Conservation (phyloP, 2,329 filamentous ascomycete genomes). For the Mollisiaceae sp. region DNA sequence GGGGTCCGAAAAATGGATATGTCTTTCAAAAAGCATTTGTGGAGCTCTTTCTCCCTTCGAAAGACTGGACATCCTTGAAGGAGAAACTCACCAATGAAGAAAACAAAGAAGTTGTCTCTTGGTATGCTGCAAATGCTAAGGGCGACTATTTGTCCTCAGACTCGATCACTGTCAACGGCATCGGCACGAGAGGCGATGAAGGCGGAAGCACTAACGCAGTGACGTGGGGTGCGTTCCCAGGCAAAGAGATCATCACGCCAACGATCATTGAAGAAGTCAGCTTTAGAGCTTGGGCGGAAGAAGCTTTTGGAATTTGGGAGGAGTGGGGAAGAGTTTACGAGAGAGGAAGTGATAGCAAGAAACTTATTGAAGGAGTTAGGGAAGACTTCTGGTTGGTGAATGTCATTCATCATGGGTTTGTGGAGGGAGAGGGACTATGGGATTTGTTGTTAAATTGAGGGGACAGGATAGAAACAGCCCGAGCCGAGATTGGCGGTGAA, state of each 20-base stretch:
- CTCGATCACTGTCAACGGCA: slow-evolving; percentile 41
- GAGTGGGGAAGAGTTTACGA: slow-evolving; percentile 94
- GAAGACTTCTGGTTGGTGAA: slow-evolving; percentile 88
- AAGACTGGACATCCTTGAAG: slow-evolving; percentile 73
- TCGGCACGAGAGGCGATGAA: slow-evolving; percentile 10
- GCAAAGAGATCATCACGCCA: slow-evolving; percentile 94
- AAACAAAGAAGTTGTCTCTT: slow-evolving; percentile 73
- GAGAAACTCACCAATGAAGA: slow-evolving; percentile 63
- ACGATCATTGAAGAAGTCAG: slow-evolving; percentile 97
- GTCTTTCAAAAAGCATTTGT: slow-evolving; percentile 99
- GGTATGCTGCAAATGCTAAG: slow-evolving; percentile 80
- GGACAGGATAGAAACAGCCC: not conserved
- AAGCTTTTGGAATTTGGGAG: slow-evolving; percentile 93
- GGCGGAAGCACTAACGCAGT: slow-evolving; percentile 86
- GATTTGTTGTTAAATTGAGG: slow-evolving; percentile 56
- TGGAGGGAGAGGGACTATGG: slow-evolving; percentile 76
- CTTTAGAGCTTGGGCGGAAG: slow-evolving; percentile 92
- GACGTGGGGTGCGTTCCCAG: slow-evolving; percentile 94
- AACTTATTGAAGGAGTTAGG: slow-evolving; percentile 69
- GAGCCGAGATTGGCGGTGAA: not conserved
- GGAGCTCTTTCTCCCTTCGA: slow-evolving; percentile 84
- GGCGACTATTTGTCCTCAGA: slow-evolving; percentile 82
- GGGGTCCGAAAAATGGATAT: slow-evolving; percentile 91
- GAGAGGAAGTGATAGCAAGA: slow-evolving; percentile 67
- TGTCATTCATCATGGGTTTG: slow-evolving; percentile 80